phyloP scores from a whole-genome alignment of 345 rosid genomes.

The Eucalyptus pumila region DNA sequence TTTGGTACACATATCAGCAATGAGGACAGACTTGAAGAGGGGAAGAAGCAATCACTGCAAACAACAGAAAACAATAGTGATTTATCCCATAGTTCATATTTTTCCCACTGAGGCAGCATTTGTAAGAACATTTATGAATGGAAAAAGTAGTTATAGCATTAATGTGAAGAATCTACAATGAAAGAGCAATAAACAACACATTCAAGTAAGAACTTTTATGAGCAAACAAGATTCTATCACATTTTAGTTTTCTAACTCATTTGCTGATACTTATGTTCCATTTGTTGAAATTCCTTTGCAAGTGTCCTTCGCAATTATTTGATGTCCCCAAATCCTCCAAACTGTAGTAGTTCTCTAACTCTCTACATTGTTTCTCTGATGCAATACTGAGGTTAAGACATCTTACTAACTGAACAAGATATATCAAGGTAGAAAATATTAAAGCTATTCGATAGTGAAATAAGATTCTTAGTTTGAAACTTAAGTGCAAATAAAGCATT shows the following conservation, averaged over 20 bases:
- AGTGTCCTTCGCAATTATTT: background rate
- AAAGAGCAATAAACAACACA: background rate
- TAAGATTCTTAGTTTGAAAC: background rate
- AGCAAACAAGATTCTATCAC: background rate
- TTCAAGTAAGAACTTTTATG: background rate
- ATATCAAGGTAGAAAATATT: too few species aligned
- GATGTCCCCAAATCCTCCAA: background rate
- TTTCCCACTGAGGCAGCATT: background rate
- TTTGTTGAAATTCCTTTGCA: background rate
- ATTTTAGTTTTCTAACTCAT: background rate
- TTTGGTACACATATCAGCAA: background rate
- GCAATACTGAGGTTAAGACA: background rate
- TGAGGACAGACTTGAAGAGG: background rate
- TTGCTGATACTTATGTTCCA: background rate
- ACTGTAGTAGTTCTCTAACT: background rate
- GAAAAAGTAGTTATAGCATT: background rate
- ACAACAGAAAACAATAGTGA: fast-evolving
- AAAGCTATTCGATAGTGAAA: background rate
- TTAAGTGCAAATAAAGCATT: background rate
- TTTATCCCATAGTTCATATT: background rate
- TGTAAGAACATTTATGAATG: background rate
- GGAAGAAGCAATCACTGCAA: background rate
- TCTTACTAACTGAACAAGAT: background rate
- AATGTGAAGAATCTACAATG: background rate
- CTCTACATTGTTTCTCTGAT: background rate